Evolutionary conservation across 2,329 filamentous ascomycete genomes (phyloP), one percentile per base, ranked within the genome.

Genomic region (Leptosphaerulina australis): DNA sequence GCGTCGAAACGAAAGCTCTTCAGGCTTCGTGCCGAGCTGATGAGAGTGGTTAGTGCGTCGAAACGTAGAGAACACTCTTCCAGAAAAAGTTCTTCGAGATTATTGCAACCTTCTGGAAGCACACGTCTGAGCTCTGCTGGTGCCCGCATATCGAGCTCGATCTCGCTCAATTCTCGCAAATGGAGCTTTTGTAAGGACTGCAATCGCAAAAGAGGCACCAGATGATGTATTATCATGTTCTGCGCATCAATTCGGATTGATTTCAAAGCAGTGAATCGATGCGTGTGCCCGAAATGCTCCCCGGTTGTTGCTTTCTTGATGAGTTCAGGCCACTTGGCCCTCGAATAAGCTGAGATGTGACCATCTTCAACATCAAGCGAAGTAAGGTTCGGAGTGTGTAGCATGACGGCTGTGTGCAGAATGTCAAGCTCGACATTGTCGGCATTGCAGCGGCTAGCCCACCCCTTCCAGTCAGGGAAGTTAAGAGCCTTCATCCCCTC

Each of bases 401-500:
- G 55, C 20, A 69, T 33, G 4, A 68, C 60, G 7, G 63, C 58
- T 7, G 58, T 54, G 25, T 62, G 58, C 4, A 69, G 17, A 3
- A 50, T 44, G 30, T 68, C 58, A 12, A 62, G 40, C 14, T 61
- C 44, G 11, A 38, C 31, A 9, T 41, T 7, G 0, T 29, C 18
- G 9, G 55, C 36, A 26, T 66, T 68, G 34, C 64, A 69, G 8
- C 53, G 35, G 1, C 53, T 50, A 6, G 63, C 63, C 60, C 58
- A 65, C 1, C 25, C 22, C 44, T 69, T 69, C 68, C 68, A 70
- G 20, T 53, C 44, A 0, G 63, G 53, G 7, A 63, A 55, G 14
- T 54, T 44, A 1, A 64, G 41, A 5, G 18, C 30, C 25, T 54
- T 64, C 15, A 68, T 48, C 7, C 59, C 58, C n/a, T 61, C 54